Evolutionary conservation across 768 basidiomycete genomes (phyloP).

Genomic region (Scleroderma bovista): DNA sequence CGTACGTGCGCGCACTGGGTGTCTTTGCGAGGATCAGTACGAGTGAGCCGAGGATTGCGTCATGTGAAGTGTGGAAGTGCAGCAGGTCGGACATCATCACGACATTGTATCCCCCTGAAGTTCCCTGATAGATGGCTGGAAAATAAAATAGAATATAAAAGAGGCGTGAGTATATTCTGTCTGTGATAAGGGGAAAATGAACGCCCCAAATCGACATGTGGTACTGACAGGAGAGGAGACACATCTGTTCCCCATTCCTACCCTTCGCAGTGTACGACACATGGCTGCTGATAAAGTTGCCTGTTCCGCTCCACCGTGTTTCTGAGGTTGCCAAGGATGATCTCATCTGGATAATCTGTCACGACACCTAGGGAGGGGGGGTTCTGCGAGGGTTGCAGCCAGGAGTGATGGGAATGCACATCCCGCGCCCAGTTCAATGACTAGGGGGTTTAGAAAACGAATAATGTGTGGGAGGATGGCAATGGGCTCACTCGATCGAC

Average conservation of each 20-base stretch:
- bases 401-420: conserved; percentile 64
- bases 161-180: background rate
- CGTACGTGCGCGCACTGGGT: conserved; percentile 41
- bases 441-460: conserved; percentile 25
- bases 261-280: conserved; percentile 40
- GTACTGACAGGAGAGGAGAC: conserved; percentile 42
- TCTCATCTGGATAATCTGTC: conserved; percentile 66
- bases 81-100: conserved; percentile 70
- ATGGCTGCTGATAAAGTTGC: conserved; percentile 29
- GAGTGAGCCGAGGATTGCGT: conserved; percentile 47
- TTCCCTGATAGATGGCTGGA: conserved; percentile 11
- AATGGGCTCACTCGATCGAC: conserved; percentile 36
- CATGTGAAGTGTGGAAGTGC: conserved; percentile 61
- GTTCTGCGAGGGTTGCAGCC: conserved; percentile 36
- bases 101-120: conserved; percentile 40
- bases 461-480: background rate
- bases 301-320: conserved; percentile 51
- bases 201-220: conserved; percentile 1
- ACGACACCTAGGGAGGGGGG: conserved; percentile 52
- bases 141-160: background rate
- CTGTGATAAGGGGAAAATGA: background rate
- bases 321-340: conserved; percentile 51
- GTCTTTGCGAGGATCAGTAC: conserved; percentile 41
- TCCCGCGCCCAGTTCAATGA: conserved; percentile 70
- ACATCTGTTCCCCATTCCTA: conserved; percentile 64